phyloP scores from a whole-genome alignment of 2,329 filamentous ascomycete species.

The Acarospora socialis region DNA sequence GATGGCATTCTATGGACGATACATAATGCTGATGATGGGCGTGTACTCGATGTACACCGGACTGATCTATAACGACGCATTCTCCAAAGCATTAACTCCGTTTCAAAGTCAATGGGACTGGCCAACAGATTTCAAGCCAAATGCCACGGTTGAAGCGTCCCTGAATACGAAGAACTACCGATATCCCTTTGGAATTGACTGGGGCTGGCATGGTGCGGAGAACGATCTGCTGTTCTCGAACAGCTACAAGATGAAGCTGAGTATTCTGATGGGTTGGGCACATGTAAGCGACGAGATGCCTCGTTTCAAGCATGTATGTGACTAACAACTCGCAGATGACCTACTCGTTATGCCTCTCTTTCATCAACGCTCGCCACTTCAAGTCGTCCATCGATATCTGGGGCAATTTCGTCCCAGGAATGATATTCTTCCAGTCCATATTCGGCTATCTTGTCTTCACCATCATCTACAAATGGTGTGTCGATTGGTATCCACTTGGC shows the following conservation, averaged over 20 bases:
- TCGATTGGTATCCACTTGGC: constrained; percentile 63
- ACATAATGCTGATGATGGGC: constrained; percentile 97
- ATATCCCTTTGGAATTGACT: constrained; percentile 92
- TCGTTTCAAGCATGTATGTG: background rate
- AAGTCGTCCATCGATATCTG: constrained; percentile 90
- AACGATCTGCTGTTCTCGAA: constrained; percentile 93
- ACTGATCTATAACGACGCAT: constrained; percentile 93
- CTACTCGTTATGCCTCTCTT: constrained; percentile 85
- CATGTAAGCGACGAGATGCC: constrained; percentile 36
- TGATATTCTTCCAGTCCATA: constrained; percentile 99
- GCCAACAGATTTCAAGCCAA: constrained; percentile 52
- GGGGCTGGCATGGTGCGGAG: constrained; percentile 90
- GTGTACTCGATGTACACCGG: constrained; percentile 95
- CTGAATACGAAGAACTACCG: constrained; percentile 64
- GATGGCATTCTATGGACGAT: constrained; percentile 98
- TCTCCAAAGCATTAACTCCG: constrained; percentile 81
- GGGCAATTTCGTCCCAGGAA: constrained; percentile 92
- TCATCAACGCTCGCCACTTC: constrained; percentile 89
- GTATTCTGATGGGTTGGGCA: constrained; percentile 89
- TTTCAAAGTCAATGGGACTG: constrained; percentile 87
- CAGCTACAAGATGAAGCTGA: constrained; percentile 99
- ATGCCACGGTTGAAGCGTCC: constrained; percentile 48
- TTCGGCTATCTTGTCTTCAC: constrained; percentile 91
- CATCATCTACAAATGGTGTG: constrained; percentile 93
- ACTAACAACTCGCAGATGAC: constrained; percentile 51